Base-by-base conservation (phyloP, 148 eudicot species). In the Amaranthus hypochondriacus region DNA sequence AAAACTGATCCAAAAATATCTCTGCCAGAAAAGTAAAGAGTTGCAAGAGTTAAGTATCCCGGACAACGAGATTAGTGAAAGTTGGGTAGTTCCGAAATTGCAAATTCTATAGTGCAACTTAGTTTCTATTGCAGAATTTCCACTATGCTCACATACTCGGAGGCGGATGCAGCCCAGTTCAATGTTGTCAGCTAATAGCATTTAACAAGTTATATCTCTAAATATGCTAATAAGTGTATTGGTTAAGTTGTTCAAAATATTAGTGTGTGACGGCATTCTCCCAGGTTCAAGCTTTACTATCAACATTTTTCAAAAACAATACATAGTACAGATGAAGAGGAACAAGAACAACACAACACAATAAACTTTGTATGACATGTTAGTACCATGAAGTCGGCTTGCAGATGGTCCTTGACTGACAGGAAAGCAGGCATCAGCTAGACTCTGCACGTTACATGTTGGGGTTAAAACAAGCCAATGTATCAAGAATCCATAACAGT, bases 401-500 rank as follows among this genome's bases (percentile, higher is more conserved):
- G 96, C 92, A 44, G 98, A 89, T 64, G 88, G 80, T 68, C 98
- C 91, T 51, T 83, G 86, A 74, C 77, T 82, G 49, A 80, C 79
- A 70, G 97, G 97, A 76, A 94, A 94, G 79, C 98, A 94, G 71
- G 79, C 79, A 66, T 84, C 84, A 9, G 98, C 98, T 66, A 94
- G 80, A 80, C 87, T 84, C 98, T 94, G 97, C 81, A 83, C 21
- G 66, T 28, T 75, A 75, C 18, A n/a, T 60, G 14, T 70, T 49
- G 21, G 53, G 13, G 7, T 81, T 71, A 76, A 53, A 61, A 79
- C 46, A 54, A 13, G 39, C 48, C 11, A 76, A 53, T 15, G 59
- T 66, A 77, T 48, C 12, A 69, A 74, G 56, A 69, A 56, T 48
- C 9, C 4, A 46, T 66, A 7, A 63, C 7, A 21, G 46, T 67